Percentiles rank a stretch among this genome's conserved stretches.
These are phyloP conservation scores for Zelonia costaricensis DNA, from an alignment of 208 protist genomes.

Conservation along the genomic window DNA sequence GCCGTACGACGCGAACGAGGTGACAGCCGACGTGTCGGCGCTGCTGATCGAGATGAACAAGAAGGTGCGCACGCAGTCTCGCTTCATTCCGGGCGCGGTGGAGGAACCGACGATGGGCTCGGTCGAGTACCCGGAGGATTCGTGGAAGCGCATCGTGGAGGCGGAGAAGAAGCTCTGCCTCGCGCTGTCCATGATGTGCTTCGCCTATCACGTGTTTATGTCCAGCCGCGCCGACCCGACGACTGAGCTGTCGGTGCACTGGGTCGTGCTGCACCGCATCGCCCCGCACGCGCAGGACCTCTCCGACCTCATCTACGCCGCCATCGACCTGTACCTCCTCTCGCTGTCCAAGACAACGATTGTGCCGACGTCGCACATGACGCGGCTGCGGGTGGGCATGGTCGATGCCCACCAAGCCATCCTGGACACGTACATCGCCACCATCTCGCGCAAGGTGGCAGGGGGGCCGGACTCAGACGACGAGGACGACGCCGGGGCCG, in stretches of 20 bases:
- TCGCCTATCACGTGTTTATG: constrained; percentile 88
- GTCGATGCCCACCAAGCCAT: constrained; percentile 77
- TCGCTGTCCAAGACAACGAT: constrained; percentile 71
- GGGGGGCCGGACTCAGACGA: constrained; percentile 50
- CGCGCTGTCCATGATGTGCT: constrained; percentile 86
- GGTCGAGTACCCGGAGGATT: constrained; percentile 71
- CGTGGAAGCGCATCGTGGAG: constrained; percentile 72
- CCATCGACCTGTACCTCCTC: constrained; percentile 84
- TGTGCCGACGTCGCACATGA: constrained; percentile 79
- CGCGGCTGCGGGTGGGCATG: constrained; percentile 78
- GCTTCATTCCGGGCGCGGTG: constrained; percentile 75
- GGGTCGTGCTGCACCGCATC: constrained; percentile 90
- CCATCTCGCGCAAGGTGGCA: constrained; percentile 69
- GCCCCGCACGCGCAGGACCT: constrained; percentile 76
- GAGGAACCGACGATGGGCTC: constrained; percentile 86
- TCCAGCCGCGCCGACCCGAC: constrained; percentile 61
- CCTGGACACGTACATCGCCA: constrained; percentile 82
- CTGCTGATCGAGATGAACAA: constrained; percentile 76
- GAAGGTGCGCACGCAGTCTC: constrained; percentile 58
- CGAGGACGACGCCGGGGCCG: constrained; percentile 25
- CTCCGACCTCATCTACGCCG: constrained; percentile 81
- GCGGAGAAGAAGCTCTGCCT: constrained; percentile 70
- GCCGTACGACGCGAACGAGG: constrained; percentile 74
- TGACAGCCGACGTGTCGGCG: constrained; percentile 58
- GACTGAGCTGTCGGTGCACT: constrained; percentile 80